Percentiles rank a stretch among this genome's conserved stretches.
Conservation (phyloP, 495 filamentous ascomycete species). For the Trichoderma virens region DNA sequence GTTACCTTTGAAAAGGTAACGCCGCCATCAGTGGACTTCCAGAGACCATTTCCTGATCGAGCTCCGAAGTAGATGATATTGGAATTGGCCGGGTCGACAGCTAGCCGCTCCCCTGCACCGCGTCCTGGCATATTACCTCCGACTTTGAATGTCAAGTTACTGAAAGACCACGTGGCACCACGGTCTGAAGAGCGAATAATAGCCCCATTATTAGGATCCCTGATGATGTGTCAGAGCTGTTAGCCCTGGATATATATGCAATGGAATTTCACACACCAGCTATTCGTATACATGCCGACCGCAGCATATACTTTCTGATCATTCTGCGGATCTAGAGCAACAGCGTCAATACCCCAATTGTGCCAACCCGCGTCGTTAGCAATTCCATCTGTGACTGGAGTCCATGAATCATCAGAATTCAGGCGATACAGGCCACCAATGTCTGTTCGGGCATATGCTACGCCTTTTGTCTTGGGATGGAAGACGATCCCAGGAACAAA, state of each 20-base stretch:
- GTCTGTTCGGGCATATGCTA: constrained; percentile 55
- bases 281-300: constrained; percentile 51
- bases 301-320: constrained; percentile 48
- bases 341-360: constrained; percentile 51
- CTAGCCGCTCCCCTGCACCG: constrained; percentile 55
- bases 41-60: constrained; percentile 55
- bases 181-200: constrained; percentile 44
- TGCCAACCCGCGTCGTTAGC: constrained; percentile 42
- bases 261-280: constrained; percentile 29
- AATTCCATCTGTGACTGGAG: constrained; percentile 45
- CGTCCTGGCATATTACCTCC: constrained; percentile 61
- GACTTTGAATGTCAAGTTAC: constrained; percentile 48
- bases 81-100: constrained; percentile 50
- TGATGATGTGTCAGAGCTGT: constrained; percentile 8
- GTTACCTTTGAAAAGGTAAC: constrained; percentile 50
- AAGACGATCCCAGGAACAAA: constrained; percentile 54
- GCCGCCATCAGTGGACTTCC: constrained; percentile 50
- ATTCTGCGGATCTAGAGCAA: constrained; percentile 51
- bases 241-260: background rate
- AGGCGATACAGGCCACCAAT: constrained; percentile 55
- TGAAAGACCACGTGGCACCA: constrained; percentile 41
- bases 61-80: constrained; percentile 52
- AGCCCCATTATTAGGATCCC: constrained; percentile 47
- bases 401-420: constrained; percentile 49
- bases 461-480: constrained; percentile 46